A percentile compares a stretch with the other conserved stretches of the same genome.
Evolutionary conservation across 345 rosid genomes (phyloP).

Genomic region (Citrus hindsii): DNA sequence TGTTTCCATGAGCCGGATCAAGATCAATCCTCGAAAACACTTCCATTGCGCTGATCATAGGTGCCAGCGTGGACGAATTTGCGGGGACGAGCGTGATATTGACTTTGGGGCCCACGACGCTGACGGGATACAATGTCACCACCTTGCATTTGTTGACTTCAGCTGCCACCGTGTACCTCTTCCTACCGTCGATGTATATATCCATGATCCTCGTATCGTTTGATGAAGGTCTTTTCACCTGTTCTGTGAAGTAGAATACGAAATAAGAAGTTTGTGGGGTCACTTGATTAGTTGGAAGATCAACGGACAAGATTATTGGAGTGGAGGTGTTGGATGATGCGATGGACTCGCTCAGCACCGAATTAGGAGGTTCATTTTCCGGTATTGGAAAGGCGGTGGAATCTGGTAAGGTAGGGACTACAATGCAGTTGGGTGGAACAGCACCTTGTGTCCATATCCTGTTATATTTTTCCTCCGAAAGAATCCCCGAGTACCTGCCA

Average conservation of each 20-base stretch:
- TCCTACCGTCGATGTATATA: conserved; percentile 7
- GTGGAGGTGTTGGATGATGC: too few species aligned
- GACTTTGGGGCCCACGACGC: background rate
- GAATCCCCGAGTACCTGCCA: background rate
- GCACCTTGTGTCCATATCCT: conserved; percentile 19
- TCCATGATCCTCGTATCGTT: conserved; percentile 12
- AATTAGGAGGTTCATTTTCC: too few species aligned
- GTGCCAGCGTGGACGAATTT: background rate
- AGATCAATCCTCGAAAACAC: background rate
- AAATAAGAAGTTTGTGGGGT: conserved; percentile 13
- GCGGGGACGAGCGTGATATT: background rate
- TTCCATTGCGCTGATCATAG: background rate
- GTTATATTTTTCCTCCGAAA: conserved; percentile 7
- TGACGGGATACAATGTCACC: background rate
- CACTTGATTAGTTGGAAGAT: background rate
- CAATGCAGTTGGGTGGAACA: background rate
- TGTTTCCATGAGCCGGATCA: background rate
- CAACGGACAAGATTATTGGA: background rate
- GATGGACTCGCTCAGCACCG: too few species aligned
- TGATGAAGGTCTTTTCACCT: background rate
- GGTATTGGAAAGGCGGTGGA: too few species aligned
- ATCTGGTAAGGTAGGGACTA: too few species aligned
- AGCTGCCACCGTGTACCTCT: background rate
- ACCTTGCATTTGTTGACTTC: background rate
- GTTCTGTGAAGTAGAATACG: conserved; percentile 18